phyloP scores from a whole-genome alignment of 495 filamentous ascomycete species.

The Hyphodiscus hymeniophilus region DNA sequence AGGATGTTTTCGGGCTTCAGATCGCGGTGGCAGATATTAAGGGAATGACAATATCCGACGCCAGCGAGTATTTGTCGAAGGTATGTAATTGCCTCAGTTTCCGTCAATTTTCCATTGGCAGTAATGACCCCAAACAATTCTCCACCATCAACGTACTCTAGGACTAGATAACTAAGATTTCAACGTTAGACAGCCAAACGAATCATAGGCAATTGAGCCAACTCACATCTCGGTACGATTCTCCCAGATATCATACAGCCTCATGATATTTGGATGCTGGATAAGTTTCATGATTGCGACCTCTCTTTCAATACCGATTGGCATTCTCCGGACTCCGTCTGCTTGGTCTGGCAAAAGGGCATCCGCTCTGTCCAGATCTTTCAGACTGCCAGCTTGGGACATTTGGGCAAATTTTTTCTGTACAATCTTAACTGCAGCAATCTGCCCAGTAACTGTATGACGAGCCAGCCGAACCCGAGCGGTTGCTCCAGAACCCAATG shows the following conservation, averaged over 20 bases:
- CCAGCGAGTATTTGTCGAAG: slow-evolving; percentile 94
- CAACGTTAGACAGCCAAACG: slow-evolving; percentile 19
- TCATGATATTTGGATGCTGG: slow-evolving; percentile 86
- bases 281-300: slow-evolving; percentile 88
- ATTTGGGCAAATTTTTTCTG: slow-evolving; percentile 64
- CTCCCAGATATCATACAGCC: slow-evolving; percentile 93
- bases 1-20: slow-evolving; percentile 97
- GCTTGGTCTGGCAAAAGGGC: slow-evolving; percentile 34
- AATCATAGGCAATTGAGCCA: background rate
- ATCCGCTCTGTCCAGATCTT: slow-evolving; percentile 53
- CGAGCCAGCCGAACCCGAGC: slow-evolving; percentile 75
- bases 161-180: slow-evolving; percentile 71
- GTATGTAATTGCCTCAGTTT: slow-evolving; percentile 71
- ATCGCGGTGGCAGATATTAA: slow-evolving; percentile 93
- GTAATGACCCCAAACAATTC: slow-evolving; percentile 83
- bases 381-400: slow-evolving; percentile 67
- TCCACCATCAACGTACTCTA: slow-evolving; percentile 89
- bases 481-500: slow-evolving; percentile 76
- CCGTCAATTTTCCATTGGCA: slow-evolving; percentile 54
- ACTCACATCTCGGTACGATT: slow-evolving; percentile 85
- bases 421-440: slow-evolving; percentile 91
- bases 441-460: slow-evolving; percentile 63
- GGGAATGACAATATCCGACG: slow-evolving; percentile 81
- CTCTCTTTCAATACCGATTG: slow-evolving; percentile 81
- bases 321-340: slow-evolving; percentile 58